Percentiles rank a stretch among this genome's conserved stretches.
Conservation (phyloP, 306 rosid genomes). For the Cicer cuneatum region DNA sequence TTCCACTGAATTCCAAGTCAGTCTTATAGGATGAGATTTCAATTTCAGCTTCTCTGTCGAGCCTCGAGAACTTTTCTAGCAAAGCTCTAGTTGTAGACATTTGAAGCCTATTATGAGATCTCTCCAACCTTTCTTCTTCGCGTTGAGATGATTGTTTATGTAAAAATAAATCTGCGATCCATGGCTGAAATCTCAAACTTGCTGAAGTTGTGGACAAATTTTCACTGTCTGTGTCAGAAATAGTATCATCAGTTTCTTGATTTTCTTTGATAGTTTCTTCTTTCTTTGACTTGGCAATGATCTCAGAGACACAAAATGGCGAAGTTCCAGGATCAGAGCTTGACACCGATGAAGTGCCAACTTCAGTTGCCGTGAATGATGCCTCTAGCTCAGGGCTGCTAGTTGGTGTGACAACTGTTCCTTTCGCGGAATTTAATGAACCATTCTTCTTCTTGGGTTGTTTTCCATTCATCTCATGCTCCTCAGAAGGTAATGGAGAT, state of each 20-base stretch:
- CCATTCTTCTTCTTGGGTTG: conserved; percentile 56
- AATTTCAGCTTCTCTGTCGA: conserved; percentile 69
- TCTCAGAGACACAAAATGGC: conserved; percentile 75
- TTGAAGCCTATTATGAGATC: conserved; percentile 53
- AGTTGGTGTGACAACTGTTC: conserved; percentile 80
- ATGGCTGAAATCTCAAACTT: conserved; percentile 88
- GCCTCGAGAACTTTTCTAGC: conserved; percentile 65
- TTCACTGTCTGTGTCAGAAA: conserved; percentile 85
- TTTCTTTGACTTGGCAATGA: conserved; percentile 68
- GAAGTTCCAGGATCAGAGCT: conserved; percentile 97
- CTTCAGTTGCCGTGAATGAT: conserved; percentile 86
- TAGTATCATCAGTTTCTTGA: conserved; percentile 63
- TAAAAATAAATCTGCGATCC: conserved; percentile 71
- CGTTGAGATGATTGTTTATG: conserved; percentile 57
- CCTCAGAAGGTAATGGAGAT: conserved; percentile 55
- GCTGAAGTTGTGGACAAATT: conserved; percentile 66
- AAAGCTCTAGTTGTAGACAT: conserved; percentile 64
- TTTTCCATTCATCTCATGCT: conserved; percentile 56
- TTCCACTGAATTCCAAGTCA: conserved; percentile 68
- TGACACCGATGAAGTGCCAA: conserved; percentile 89
- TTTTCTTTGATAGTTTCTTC: conserved; percentile 65
- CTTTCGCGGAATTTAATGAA: conserved; percentile 60
- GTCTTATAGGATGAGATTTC: conserved; percentile 57
- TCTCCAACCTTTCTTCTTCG: conserved; percentile 60
- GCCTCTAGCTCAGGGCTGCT: conserved; percentile 96